Conservation (phyloP, 768 basidiomycete genomes). For the Inosperma sp. region DNA sequence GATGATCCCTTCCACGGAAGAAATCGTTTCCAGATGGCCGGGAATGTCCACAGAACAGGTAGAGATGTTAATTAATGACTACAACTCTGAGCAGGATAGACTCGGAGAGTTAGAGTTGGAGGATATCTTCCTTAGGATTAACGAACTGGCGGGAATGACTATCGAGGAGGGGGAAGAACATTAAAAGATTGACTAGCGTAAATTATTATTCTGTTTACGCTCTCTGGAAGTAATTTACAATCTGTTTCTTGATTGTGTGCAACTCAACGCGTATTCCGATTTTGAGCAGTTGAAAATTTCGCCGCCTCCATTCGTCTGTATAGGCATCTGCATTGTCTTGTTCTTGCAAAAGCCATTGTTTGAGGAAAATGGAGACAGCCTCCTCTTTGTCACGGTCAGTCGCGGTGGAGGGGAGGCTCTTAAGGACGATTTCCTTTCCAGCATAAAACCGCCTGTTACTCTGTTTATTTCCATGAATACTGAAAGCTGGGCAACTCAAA, state of each 20-base stretch:
- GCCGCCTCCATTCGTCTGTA: conserved; percentile 60
- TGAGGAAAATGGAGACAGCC: conserved; percentile 72
- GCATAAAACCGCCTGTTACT: conserved; percentile 77
- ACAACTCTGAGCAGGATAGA: conserved; percentile 53
- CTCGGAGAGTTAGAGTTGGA: conserved; percentile 56
- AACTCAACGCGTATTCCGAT: conserved; percentile 57
- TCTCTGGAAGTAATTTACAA: conserved; percentile 28
- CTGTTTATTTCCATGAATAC: conserved; percentile 34
- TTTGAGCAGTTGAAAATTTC: conserved; percentile 51
- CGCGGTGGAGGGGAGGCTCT: conserved; percentile 48
- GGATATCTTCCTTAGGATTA: conserved; percentile 58
- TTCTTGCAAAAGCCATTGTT: conserved; percentile 72
- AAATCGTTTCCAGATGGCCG: conserved; percentile 69
- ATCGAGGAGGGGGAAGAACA: conserved; percentile 35
- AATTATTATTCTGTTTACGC: conserved; percentile 11
- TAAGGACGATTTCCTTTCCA: conserved; percentile 56
- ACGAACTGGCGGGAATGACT: conserved; percentile 57
- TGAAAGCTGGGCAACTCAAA: not conserved
- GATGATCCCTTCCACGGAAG: conserved; percentile 50
- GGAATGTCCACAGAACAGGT: conserved; percentile 65
- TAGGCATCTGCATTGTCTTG: conserved; percentile 52
- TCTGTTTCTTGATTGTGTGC: conserved; percentile 36
- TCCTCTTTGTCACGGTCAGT: conserved; percentile 54
- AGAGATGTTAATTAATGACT: conserved; percentile 55
- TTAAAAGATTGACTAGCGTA: conserved; percentile 6